Evolutionary conservation across 192 early-diverging fungal genomes (phyloP), one percentile per base, ranked within the genome.

Genomic region (Coemansia sp.): DNA sequence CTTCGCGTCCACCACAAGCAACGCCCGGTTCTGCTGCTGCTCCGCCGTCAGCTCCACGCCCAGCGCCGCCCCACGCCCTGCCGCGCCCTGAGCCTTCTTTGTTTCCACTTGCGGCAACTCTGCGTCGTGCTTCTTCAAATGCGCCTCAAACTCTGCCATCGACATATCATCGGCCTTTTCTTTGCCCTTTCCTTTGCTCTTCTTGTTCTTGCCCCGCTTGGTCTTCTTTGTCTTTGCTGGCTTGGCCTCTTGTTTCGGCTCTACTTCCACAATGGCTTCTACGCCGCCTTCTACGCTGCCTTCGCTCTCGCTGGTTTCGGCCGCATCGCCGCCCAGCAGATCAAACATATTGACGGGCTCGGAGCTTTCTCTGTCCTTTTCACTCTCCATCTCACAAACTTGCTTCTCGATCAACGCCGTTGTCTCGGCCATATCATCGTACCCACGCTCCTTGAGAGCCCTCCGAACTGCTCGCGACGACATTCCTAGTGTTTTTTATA

Each of bases 1-100:
- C 32, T 87, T 85, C 22, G 85, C 65, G 48, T 95, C 91, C 1
- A 57, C 68, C 2, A 62, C 64, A 37, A 82, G 64, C 61, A 82
- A 64, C 45, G 73, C 73, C 23, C 68, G 69, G 47, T 64, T 71
- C 57, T 37, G 60, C 51, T 77, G 80, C 71, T 77, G 73, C 71
- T 69, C 59, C 7, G 45, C 52, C 4, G 66, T 65, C 20, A 72
- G 54, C 16, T 48, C 64, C 18, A 69, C 64, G n/a, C 65, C 77
- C 27, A 69, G 61, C 45, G 61, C 74, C 64, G 39, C 65, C 39
- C 58, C 62, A 18, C 59, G 63, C 7, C 64, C 64, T 11, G 19
- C 24, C 20, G 11, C 35, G 49, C 32, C 60, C 48, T 52, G 41
- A 8, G 32, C 14, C 50, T 45, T 14, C 4, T 54, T 16, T 11